phyloP scores from a whole-genome alignment of 768 basidiomycete species.

The Tulasnella sp. region DNA sequence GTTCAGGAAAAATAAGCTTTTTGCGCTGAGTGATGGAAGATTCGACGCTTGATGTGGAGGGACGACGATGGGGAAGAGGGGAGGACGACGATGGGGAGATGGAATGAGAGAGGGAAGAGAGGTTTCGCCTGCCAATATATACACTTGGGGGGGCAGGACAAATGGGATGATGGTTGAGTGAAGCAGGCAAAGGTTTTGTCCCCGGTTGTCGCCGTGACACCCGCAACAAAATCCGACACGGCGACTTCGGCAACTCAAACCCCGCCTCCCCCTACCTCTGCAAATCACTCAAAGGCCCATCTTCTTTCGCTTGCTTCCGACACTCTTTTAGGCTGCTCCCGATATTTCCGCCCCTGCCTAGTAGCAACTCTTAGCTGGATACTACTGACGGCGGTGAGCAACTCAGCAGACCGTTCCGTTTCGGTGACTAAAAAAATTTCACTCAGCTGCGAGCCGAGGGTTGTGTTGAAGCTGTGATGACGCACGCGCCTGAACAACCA shows the following conservation, averaged over 20 bases:
- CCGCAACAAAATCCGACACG: background rate
- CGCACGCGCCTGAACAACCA: no score
- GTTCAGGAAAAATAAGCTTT: background rate
- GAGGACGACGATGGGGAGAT: no score
- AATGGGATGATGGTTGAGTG: background rate
- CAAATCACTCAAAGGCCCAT: background rate
- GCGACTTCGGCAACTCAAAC: background rate
- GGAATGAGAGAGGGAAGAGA: background rate
- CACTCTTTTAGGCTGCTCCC: no score
- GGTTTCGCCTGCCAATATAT: background rate
- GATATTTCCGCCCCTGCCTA: no score
- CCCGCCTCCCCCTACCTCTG: no score
- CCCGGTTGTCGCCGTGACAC: background rate
- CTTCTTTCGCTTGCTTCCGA: no score
- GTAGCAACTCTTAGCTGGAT: no score
- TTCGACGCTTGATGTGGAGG: background rate
- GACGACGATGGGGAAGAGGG: background rate
- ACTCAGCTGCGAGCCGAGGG: no score
- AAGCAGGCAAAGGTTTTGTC: background rate
- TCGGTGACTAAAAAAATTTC: no score
- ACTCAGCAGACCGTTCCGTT: no score
- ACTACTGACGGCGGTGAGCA: no score
- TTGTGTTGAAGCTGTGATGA: no score
- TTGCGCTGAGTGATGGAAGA: background rate
- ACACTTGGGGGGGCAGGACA: background rate